Evolutionary conservation across 768 basidiomycete species (phyloP).

Genomic region (Steccherinum ochraceum): DNA sequence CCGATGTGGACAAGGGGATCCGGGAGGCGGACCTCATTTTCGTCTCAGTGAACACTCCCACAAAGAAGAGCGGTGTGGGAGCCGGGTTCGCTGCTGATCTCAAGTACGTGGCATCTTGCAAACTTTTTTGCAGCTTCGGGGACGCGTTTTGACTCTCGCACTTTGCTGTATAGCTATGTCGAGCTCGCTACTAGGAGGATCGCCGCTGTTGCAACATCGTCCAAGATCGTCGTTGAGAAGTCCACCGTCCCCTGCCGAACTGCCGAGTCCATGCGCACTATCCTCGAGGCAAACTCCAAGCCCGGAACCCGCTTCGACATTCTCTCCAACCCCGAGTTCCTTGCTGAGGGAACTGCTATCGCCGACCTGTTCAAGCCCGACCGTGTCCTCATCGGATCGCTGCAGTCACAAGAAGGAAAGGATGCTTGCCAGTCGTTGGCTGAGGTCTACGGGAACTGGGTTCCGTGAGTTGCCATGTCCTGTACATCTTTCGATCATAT

Average conservation of each 20-base stretch:
- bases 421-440: slow-evolving; percentile 71
- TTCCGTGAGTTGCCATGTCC: slow-evolving; percentile 83
- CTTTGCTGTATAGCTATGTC: slow-evolving; percentile 74
- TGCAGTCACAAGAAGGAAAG: slow-evolving; percentile 82
- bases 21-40: slow-evolving; percentile 96
- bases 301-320: slow-evolving; percentile 91
- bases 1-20: slow-evolving; percentile 90
- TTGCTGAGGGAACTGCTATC: slow-evolving; percentile 98
- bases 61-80: slow-evolving; percentile 96
- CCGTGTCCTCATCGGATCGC: slow-evolving; percentile 94
- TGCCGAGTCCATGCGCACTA: slow-evolving; percentile 98
- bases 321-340: slow-evolving; percentile 98
- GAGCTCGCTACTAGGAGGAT: slow-evolving; percentile 96
- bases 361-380: slow-evolving; percentile 83
- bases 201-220: slow-evolving; percentile 80
- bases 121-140: slow-evolving; percentile 7
- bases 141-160: slow-evolving; percentile 3
- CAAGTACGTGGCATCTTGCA: slow-evolving; percentile 67
- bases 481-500: too few relatives aligned
- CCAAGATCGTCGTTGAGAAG: slow-evolving; percentile 99
- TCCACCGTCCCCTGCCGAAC: slow-evolving; percentile 99
- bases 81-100: slow-evolving; percentile 98
- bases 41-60: slow-evolving; percentile 97
- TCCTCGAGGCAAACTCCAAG: slow-evolving; percentile 97
- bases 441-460: slow-evolving; percentile 94